Percentiles rank a stretch among this genome's conserved stretches.
phyloP scores from a whole-genome alignment of 305 asterid genomes.

The Euphrasia arctica region DNA sequence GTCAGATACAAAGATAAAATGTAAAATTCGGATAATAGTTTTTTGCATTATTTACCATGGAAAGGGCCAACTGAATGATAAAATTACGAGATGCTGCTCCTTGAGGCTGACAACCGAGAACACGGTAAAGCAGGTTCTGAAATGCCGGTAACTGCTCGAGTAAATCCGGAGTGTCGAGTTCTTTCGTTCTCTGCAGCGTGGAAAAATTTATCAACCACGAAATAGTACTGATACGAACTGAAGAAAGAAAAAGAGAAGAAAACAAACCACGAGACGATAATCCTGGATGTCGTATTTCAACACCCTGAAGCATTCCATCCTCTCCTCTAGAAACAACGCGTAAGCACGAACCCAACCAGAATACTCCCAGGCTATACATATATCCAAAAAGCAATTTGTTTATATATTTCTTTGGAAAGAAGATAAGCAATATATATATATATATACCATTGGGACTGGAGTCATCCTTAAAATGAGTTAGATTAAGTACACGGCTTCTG shows the following conservation, averaged over 20 bases:
- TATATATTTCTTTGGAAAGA: background rate
- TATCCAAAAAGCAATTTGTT: constrained; percentile 24
- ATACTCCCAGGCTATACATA: constrained; percentile 92
- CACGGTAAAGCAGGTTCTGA: constrained; percentile 85
- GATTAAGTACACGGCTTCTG: constrained; percentile 80
- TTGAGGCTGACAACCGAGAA: constrained; percentile 97
- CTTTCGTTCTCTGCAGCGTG: constrained; percentile 99
- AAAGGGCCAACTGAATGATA: constrained; percentile 87
- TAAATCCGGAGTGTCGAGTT: constrained; percentile 74
- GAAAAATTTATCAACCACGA: too few species aligned
- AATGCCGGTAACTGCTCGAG: constrained; percentile 87
- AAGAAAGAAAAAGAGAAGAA: background rate
- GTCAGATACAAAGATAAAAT: constrained; percentile 14
- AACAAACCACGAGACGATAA: constrained; percentile 57
- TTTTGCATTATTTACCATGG: constrained; percentile 70
- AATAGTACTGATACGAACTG: too few species aligned
- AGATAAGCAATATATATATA: constrained; percentile 19
- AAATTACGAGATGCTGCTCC: constrained; percentile 88
- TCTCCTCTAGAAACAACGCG: constrained; percentile 93
- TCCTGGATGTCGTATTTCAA: constrained; percentile 83
- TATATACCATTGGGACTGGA: constrained; percentile 85
- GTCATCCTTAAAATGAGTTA: constrained; percentile 96
- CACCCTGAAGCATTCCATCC: constrained; percentile 90
- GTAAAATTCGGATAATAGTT: constrained; percentile 12
- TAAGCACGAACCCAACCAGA: constrained; percentile 97